A percentile compares a stretch with the other conserved stretches of the same genome.
Conservation (phyloP, 1,284 basidiomycete genomes). For the Meripilus lineatus region DNA sequence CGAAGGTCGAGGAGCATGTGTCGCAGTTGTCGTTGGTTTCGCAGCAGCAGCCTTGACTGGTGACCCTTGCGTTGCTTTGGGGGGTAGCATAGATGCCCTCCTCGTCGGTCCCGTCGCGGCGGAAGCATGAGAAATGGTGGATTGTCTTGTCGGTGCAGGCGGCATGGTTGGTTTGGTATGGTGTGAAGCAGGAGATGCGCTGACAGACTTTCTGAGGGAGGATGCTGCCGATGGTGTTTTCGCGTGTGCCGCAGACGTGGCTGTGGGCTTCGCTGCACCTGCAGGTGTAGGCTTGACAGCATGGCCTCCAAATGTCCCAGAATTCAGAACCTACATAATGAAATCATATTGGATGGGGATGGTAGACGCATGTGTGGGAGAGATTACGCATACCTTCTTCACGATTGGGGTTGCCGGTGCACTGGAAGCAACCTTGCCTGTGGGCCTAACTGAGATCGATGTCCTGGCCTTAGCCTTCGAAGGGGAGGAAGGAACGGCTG, state of each 20-base stretch:
- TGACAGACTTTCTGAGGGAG: conserved; percentile 17
- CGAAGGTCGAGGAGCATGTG: conserved; percentile 26
- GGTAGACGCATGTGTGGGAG: conserved; percentile 16
- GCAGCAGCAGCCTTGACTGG: conserved; percentile 29
- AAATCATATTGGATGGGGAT: conserved; percentile 4
- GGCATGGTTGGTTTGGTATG: conserved; percentile 42
- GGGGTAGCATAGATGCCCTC: conserved; percentile 12
- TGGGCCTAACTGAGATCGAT: conserved; percentile 32
- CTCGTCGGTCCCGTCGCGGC: conserved; percentile 10
- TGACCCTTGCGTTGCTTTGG: background rate
- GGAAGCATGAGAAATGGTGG: background rate
- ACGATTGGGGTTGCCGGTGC: conserved; percentile 48
- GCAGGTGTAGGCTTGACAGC: conserved; percentile 45
- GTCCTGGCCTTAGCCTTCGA: conserved; percentile 26
- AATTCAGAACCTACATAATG: conserved; percentile 50
- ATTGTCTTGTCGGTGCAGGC: conserved; percentile 17
- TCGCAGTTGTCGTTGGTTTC: conserved; percentile 25
- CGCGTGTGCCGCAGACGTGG: conserved; percentile 29
- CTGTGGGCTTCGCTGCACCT: conserved; percentile 19
- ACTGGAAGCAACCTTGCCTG: conserved; percentile 33
- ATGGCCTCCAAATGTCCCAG: conserved; percentile 63
- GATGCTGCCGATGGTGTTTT: conserved; percentile 19
- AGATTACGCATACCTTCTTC: conserved; percentile 53
- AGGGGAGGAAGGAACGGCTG: conserved; percentile 13
- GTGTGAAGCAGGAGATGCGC: conserved; percentile 24